These are phyloP conservation scores for Lachnellula willkommii DNA, from an alignment of 2,329 filamentous ascomycete genomes.

Conservation along the genomic window DNA sequence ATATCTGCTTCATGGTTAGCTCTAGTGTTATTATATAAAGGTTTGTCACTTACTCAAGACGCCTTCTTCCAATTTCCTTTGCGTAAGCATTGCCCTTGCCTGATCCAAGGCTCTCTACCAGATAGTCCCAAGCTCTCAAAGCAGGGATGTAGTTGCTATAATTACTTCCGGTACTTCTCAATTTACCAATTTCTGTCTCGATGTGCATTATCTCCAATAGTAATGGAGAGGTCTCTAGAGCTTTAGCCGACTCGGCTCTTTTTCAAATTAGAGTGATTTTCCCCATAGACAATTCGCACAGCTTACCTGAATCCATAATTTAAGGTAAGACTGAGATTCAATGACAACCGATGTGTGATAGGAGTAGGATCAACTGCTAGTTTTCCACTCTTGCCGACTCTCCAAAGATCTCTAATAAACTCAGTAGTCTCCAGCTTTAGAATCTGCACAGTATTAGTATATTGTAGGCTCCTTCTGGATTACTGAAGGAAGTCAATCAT, in stretches of 20 bases:
- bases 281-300: constrained; percentile 18
- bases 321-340: constrained; percentile 55
- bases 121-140: constrained; percentile 43
- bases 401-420: constrained; percentile 57
- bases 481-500: too few relatives aligned
- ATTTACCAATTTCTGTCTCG: constrained; percentile 53
- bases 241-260: constrained; percentile 30
- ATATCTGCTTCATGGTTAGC: constrained; percentile 34
- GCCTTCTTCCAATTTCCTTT: too few relatives aligned
- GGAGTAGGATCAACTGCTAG: too few relatives aligned
- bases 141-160: constrained; percentile 56
- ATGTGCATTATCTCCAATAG: constrained; percentile 56
- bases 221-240: constrained; percentile 50
- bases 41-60: too few relatives aligned
- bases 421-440: constrained; percentile 40
- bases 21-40: too few relatives aligned
- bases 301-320: constrained; percentile 59
- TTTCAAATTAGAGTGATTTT: too few relatives aligned
- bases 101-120: too few relatives aligned
- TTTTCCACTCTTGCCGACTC: constrained; percentile 24
- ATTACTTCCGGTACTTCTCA: constrained; percentile 54
- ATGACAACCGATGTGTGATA: constrained; percentile 53
- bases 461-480: too few relatives aligned
- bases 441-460: too few relatives aligned
- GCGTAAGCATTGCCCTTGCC: too few relatives aligned